Conservation (phyloP, 2,329 filamentous ascomycete species). For the Talaromyces sp. region DNA sequence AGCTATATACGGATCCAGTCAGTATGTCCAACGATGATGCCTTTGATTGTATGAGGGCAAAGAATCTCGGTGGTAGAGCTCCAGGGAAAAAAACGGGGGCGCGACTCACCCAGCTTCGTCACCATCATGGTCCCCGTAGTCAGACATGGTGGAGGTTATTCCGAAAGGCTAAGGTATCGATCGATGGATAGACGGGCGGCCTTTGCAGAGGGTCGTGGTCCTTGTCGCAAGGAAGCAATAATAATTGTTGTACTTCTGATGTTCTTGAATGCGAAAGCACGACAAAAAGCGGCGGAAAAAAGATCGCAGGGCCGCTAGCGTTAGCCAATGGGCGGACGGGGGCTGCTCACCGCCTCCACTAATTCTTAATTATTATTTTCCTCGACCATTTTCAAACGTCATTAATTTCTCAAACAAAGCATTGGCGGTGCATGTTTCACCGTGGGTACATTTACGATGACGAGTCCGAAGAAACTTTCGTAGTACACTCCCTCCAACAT, state of each 20-base stretch:
- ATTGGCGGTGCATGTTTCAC: background rate
- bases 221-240: background rate
- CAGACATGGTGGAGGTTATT: conserved; percentile 54
- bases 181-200: background rate
- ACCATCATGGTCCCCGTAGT: conserved; percentile 63
- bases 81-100: background rate
- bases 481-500: conserved; percentile 15
- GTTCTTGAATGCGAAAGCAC: background rate
- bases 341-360: conserved; percentile 23
- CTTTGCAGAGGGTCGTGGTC: background rate
- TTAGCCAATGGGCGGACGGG: background rate
- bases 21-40: conserved; percentile 11
- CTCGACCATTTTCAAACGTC: conserved; percentile 6
- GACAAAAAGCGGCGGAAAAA: conserved; percentile 5
- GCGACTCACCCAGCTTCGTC: conserved; percentile 52
- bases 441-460: background rate
- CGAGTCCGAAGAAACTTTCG: background rate
- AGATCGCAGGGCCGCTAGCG: conserved; percentile 2
- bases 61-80: background rate
- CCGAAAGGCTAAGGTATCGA: background rate
- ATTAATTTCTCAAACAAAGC: background rate
- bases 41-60: background rate
- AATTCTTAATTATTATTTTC: conserved; percentile 25
- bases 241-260: background rate
- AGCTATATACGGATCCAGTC: conserved; percentile 23